Evolutionary conservation across 306 rosid species (phyloP), one percentile per base, ranked within the genome.

Genomic region (Vicia sativa): DNA sequence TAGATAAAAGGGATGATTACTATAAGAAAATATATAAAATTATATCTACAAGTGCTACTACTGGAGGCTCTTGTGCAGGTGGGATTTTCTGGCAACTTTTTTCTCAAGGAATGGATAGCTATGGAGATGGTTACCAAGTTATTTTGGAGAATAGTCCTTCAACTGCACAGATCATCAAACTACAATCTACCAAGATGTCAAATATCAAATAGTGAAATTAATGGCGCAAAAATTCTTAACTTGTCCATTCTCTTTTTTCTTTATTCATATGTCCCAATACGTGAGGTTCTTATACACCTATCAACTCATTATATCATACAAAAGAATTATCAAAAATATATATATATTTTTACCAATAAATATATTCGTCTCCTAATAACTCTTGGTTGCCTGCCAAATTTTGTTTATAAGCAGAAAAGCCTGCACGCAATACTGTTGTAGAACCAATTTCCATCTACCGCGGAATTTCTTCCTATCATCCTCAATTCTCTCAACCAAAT

Each of bases 31-130:
- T 77, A 7, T 78, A 77, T 38, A 46, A 31, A 9, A 41, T 18
- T 2, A 25, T 61, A 49, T 61, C 12, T 23, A 11, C 2, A 3
- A 72, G 76, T 9, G 38, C 69, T 13, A 37, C 16, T 0, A 67
- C 2, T 15, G 68, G 79, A 3, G 79, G 79, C 0, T 6, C 80
- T 35, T 77, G 73, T 59, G 52, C 15, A 0, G 82, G 82, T 10
- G 75, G 85, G 28, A 68, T 77, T 69, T 81, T 81, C 4, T 81
- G 82, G 85, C 80, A 77, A 23, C 25, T 77, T 3, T 3, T 77
- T 59, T 42, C 42, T 23, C 80, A 37, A 60, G 80, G 78, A 46
- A 25, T 74, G 54, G 73, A 66, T 34, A 59, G 23, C 1, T 26
- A 16, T 0, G 8, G 73, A 10, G 82, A 81, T 66, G 82, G 73